Base-by-base conservation (phyloP, 192 early-diverging fungal species). In the Cladochytrium replicatum region DNA sequence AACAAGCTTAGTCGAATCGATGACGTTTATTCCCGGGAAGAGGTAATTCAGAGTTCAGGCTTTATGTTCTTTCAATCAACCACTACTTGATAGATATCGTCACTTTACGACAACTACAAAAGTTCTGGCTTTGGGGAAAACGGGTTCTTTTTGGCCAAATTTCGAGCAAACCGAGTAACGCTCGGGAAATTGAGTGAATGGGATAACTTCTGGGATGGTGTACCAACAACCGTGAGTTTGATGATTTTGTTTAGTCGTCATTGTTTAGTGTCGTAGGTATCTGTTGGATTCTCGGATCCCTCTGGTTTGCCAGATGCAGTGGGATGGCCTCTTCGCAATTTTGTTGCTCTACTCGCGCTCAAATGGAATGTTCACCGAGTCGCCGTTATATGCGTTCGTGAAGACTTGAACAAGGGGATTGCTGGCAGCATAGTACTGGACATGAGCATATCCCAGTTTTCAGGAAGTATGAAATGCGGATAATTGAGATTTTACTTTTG, bases 321-420 rank as follows among this genome's bases (percentile, higher is more conserved):
- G 15, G 92, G 92, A 7, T 98, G 95, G 95, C 89, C 93, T 3
- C 58, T 94, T 45, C 82, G 95, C 40, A 94, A 96, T 54, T 61
- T 90, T 31, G 68, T 96, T n/a, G 61, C 84, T 0, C 41, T 81
- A 2, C 40, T 80, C n/a, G 63, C 80, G 32, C 45, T 67, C 23
- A 63, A 58, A n/a, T 84, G 66, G 61, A 59, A 66, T n/a, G 19
- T 78, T 7, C 43, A 41, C 0, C 57, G 52, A 5, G 50, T 84
- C 30, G 73, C 66, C 24, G 63, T 90, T 2, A 41, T 90, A 7
- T 86, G 84, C 43, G 73, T 74, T 47, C 70, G 85, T 37, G 84
- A 84, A 54, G 57, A 55, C 6, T 65, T 52, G 7, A 58, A 60
- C 15, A 71, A 68, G 27, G 46, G 67, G 40, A 66, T 70, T 22